phyloP scores from a whole-genome alignment of 2,329 filamentous ascomycete species.

The Juglanconis oblonga region DNA sequence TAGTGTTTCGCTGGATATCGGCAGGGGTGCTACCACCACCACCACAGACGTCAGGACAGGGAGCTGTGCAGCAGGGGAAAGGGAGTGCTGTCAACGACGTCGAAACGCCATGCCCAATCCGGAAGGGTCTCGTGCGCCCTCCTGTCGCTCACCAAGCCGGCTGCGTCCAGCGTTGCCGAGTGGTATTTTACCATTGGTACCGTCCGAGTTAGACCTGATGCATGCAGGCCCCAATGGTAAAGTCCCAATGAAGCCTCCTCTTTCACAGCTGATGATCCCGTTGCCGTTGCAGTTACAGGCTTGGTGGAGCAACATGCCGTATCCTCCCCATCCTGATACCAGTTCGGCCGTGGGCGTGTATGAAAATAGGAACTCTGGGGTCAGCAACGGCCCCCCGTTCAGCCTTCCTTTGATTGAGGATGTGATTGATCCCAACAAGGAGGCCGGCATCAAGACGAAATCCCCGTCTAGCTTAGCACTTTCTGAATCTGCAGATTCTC shows the following conservation, averaged over 20 bases:
- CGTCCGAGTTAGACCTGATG: conserved; percentile 1
- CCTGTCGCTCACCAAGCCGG: neutral
- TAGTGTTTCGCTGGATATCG: conserved; percentile 8
- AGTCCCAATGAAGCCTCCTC: conserved; percentile 1
- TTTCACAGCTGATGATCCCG: conserved; percentile 4
- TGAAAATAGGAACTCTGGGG: neutral
- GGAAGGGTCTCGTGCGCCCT: neutral
- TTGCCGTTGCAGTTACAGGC: neutral
- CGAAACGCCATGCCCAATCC: neutral
- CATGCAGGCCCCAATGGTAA: conserved; percentile 4
- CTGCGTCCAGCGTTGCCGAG: neutral
- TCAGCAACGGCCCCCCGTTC: neutral
- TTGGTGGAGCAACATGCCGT: neutral
- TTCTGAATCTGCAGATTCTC: neutral
- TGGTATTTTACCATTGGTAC: conserved; percentile 8
- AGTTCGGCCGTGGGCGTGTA: neutral
- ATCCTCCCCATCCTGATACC: neutral
- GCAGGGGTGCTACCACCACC: conserved; percentile 7
- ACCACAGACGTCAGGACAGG: neutral
- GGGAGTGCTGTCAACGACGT: neutral
- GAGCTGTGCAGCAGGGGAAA: neutral
- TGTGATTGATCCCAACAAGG: neutral
- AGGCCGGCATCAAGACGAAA: neutral
- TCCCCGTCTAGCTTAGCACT: neutral
- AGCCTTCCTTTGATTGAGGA: neutral